A percentile compares a stretch with the other conserved stretches of the same genome.
phyloP scores from a whole-genome alignment of 176 grass and related monocot species.

The Ensete glaucum region DNA sequence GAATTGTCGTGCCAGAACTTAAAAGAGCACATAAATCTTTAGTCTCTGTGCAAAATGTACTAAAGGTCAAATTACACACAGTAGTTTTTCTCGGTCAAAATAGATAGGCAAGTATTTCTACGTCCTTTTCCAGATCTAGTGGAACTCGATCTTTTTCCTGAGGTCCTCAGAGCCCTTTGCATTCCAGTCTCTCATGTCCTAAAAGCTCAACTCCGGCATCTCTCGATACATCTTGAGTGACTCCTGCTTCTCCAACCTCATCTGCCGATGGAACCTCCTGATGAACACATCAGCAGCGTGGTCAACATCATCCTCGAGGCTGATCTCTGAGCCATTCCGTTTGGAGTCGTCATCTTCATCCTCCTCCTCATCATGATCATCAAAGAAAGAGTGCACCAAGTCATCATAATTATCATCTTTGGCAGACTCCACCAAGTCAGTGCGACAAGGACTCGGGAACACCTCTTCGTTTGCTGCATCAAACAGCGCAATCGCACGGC shows the following conservation, averaged over 20 bases:
- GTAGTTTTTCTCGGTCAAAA: too few relatives aligned
- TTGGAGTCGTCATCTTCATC: conserved; percentile 12
- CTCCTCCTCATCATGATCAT: conserved; percentile 1
- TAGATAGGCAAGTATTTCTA: too few relatives aligned
- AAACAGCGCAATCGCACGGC: not conserved
- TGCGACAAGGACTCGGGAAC: not conserved
- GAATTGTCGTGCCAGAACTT: too few relatives aligned
- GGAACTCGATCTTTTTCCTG: too few relatives aligned
- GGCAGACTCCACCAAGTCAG: conserved; percentile 3
- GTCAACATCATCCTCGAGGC: conserved; percentile 36
- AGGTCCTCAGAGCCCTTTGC: too few relatives aligned
- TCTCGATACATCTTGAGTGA: conserved; percentile 22
- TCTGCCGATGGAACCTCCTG: conserved; percentile 28
- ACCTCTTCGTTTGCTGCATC: conserved; percentile 3
- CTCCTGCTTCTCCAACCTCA: conserved; percentile 27
- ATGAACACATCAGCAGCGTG: conserved; percentile 29
- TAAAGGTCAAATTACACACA: too few relatives aligned
- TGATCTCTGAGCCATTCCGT: conserved; percentile 14
- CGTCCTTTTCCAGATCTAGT: too few relatives aligned
- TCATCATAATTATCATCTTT: conserved; percentile 18
- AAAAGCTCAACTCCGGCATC: not conserved
- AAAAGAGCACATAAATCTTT: too few relatives aligned
- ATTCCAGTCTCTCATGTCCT: too few relatives aligned
- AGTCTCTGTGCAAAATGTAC: too few relatives aligned
- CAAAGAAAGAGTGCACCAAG: conserved; percentile 23